Evolutionary conservation across 164 flowering plant genomes (phyloP), one percentile per base, ranked within the genome.

Genomic region (Vitis amurensis): DNA sequence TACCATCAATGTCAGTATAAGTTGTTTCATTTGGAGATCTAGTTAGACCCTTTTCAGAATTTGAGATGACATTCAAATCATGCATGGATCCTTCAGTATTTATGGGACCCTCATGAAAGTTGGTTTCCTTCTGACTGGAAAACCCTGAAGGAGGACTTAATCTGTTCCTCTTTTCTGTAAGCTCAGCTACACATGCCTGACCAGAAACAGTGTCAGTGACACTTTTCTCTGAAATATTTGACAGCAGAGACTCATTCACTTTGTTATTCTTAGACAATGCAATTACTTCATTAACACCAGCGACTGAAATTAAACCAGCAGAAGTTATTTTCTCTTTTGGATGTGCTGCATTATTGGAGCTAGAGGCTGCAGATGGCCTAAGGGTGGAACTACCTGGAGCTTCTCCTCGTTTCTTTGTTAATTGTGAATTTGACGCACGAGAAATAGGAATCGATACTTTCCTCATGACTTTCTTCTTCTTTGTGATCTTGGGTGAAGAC

Each of bases 381-480:
- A 8, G 30, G 31, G n/a, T 52, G 8, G 73, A 63, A 49, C 63
- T 44, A 74, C 55, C 70, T 59, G 55, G 11, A 50, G 74, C 59
- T 61, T 71, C 76, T 56, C 72, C 72, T 50, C 1, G 47, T 30
- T 63, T 75, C 47, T 67, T 68, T 47, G 62, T 8, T 68, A 52
- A 13, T 37, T 68, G 63, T 27, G 69, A 57, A 67, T 29, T 60
- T 23, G 73, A 63, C 57, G 23, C 61, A 58, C 14, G 19, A 0
- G 55, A 44, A 37, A 6, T 29, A 73, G 80, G 58, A n/a, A 23
- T 37, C 7, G 44, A 37, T 37, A 37, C 44, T 37, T 37, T 37
- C 44, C 57, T 59, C 60, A 17, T 30, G 49, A 63, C 76, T 67
- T 69, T 79, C 74, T 76, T 82, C 76, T 79, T 85, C 78, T 76